Evolutionary conservation across 1,284 basidiomycete species (phyloP), one percentile per base, ranked within the genome.

Genomic region (Cryptococcus jaspeensis): DNA sequence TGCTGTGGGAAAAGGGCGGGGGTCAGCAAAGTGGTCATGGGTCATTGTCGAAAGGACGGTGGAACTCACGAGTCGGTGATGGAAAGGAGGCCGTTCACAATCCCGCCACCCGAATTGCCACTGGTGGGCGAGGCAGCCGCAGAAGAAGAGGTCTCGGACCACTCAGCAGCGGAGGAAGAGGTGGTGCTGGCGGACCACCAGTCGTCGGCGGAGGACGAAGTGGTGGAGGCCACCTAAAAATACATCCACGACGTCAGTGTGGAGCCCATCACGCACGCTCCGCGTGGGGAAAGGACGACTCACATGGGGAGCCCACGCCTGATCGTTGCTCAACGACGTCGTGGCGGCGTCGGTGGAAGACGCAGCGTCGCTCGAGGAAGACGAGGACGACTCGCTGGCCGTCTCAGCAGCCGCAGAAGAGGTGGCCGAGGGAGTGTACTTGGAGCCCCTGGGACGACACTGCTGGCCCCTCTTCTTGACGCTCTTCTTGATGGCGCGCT

Each of bases 401-500:
- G 32, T 25, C 22, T 52, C 39, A 20, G 54, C 47, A 13, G 55
- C 32, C 2, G 50, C 37, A 32, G 52, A 40, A 23, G 52, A 43
- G 16, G 55, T 55, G 40, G 63, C 47, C n/a, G 60, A 58, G 32
- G 58, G 32, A 15, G 52, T 23, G 37, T 52, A 58, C 35, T 55
- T 32, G 13, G 53, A 37, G 36, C 51, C 45, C 32, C 63, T 52
- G 12, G 60, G 55, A 47, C 64, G 55, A 53, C 70, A 72, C 38
- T 56, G 52, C 23, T 62, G 28, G 23, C 61, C 60, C 22, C 65
- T 44, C 47, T 69, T 67, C 49, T 63, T 58, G 47, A 69, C 57
- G 44, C 25, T 58, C 35, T 61, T 55, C 39, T 64, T 67, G 61
- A 70, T 65, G n/a, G 58, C 39, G 45, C 58, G 54, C 54, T 67